A percentile compares a stretch with the other conserved stretches of the same genome.
Conservation (phyloP, 108 stramenopile genomes). For the Mediolabrus comicus region DNA sequence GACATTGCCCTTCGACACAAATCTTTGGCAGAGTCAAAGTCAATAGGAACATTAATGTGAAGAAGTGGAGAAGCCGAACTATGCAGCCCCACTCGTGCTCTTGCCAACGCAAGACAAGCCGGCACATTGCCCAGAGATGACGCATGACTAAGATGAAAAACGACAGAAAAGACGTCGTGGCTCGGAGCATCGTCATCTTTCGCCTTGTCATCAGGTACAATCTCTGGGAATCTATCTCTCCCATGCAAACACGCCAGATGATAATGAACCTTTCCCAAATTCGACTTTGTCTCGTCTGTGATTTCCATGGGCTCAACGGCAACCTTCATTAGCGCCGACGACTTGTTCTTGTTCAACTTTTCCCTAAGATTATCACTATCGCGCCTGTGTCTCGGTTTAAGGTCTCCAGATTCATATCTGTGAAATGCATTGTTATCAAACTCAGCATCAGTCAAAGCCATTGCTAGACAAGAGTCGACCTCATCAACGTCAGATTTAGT, state of each 20-base stretch:
- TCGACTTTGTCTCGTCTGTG: slow-evolving; percentile 48
- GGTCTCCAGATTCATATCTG: slow-evolving; percentile 56
- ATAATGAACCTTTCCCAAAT: slow-evolving; percentile 76
- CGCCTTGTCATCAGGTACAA: slow-evolving; percentile 29
- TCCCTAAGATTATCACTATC: neutral
- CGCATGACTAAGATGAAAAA: slow-evolving; percentile 72
- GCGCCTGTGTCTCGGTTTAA: slow-evolving; percentile 39
- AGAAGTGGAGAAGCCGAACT: slow-evolving; percentile 55
- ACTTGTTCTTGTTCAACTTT: slow-evolving; percentile 20
- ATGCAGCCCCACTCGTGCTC: slow-evolving; percentile 60
- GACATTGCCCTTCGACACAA: slow-evolving; percentile 59
- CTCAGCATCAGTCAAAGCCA: slow-evolving; percentile 53
- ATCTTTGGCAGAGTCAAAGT: slow-evolving; percentile 68
- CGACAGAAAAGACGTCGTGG: slow-evolving; percentile 67
- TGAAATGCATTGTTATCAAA: slow-evolving; percentile 57
- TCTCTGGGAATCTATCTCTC: slow-evolving; percentile 65
- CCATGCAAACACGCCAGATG: slow-evolving; percentile 74
- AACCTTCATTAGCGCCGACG: slow-evolving; percentile 25
- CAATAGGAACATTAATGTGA: slow-evolving; percentile 53
- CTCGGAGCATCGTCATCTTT: slow-evolving; percentile 32
- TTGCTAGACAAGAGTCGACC: slow-evolving; percentile 43
- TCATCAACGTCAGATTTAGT: slow-evolving; percentile 66
- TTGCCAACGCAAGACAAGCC: slow-evolving; percentile 68
- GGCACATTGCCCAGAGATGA: slow-evolving; percentile 51
- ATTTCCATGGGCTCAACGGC: slow-evolving; percentile 51